Evolutionary conservation across 2,329 filamentous ascomycete genomes (phyloP), one percentile per base, ranked within the genome.

Genomic region (Furcasterigmium sp.): DNA sequence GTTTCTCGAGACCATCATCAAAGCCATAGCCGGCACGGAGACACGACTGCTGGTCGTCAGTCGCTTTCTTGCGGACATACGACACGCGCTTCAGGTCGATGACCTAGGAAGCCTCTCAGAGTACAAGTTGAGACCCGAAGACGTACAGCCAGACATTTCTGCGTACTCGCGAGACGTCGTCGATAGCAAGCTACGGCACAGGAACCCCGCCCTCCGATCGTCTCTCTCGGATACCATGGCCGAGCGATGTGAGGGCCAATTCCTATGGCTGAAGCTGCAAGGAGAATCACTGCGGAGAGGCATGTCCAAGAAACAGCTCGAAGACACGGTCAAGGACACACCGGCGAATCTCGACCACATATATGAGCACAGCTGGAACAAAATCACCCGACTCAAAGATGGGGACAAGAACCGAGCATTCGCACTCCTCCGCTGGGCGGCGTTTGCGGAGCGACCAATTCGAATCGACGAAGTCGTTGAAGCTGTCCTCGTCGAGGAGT

Each of bases 251-350:
- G 46, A 59, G 2, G 64, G 60, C 0, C 62, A 64, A 30, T 66
- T 67, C 26, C 35, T 66, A 0, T 64, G 53, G 51, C 46, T 65
- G 1, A 58, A 54, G 13, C 14, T 66, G 46, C 53, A 62, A 10
- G 55, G 56, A 8, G 26, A 51, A 1, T 46, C 53, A 3, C 37
- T 66, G 1, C 44, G 49, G 0, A 50, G 42, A 7, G 47, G 56
- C 1, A 59, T 56, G 46, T 60, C 52, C 15, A 49, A 51, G 26
- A 57, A 55, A 14, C 52, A 60, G 21, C 48, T 67, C 0, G 42
- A 59, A n/a, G 37, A 49, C 5, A 45, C 48, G 0, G 54, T 67
- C 8, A 37, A 59, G 0, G 45, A 56, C 0, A 56, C 53, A 0
- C 60, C 62, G 0, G 35, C 48, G 1, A 57, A 54, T 1, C 56